Evolutionary conservation across 2,329 filamentous ascomycete genomes (phyloP), one percentile per base, ranked within the genome.

Genomic region (Didymosphaeria variabile): DNA sequence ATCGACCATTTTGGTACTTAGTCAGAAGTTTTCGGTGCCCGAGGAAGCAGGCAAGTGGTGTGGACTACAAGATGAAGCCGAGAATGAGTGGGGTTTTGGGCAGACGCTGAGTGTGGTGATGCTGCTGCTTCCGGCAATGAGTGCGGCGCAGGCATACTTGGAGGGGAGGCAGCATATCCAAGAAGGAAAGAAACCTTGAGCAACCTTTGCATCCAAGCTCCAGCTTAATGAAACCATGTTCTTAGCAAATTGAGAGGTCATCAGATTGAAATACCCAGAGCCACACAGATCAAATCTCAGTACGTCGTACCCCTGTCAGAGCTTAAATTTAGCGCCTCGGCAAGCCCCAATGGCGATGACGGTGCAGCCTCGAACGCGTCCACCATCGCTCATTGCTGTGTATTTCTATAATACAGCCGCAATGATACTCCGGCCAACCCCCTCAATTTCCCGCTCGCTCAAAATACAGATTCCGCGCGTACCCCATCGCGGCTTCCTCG

Each of bases 21-120:
- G 60, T 7, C 71, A 75, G 54, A 74, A 75, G 47, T 75, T 75
- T 32, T 65, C 70, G 8, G 51, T 47, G 2, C 72, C 71, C 2
- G 55, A 64, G 23, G 67, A 72, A 50, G 23, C 59, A 1, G 47
- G 40, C 13, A 50, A 49, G 21, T 71, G 66, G 52, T 76, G 71
- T 40, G 68, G 71, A 12, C 31, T 76, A 34, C 67, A 71, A 26
- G 66, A 69, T 36, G 45, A 65, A 12, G 65, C 57, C 5, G 72
- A 75, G 56, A 73, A 76, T 51, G 49, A 61, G 15, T 75, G 72
- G 72, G 70, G 71, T 4, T 75, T 75, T 52, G 69, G 73, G 6
- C 71, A 75, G 60, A 76, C 71, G 21, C 45, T 76, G 61, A 72
- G 69, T 60, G 67, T 74, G 26, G 68, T 69, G 2, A 73, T 76